Base-by-base conservation (phyloP, 805 yeast species). In the Wilhelminamyces savonicus region DNA sequence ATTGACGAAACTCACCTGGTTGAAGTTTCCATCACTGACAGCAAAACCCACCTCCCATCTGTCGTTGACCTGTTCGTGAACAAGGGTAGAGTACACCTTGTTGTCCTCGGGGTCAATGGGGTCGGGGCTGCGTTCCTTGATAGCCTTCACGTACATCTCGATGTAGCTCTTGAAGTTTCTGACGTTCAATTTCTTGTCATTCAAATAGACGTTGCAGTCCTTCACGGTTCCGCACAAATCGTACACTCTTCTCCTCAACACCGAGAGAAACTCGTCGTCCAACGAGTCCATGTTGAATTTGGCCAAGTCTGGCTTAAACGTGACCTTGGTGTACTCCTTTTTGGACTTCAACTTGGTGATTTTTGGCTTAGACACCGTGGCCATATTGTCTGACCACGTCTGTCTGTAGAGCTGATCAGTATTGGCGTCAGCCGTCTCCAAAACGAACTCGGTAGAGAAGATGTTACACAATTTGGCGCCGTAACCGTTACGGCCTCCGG, bases 391-490 rank as follows among this genome's bases (percentile, higher is more conserved):
- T 28, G 73, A 70, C 98, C 98, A 92, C 3, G 73, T 72, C 54
- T 92, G 98, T 21, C 67, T 66, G 52, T 92, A 92, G 24, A 71
- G 59, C 46, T 74, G 70, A 30, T 72, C 78, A 8, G 68, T 62
- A 26, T 52, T 58, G 30, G 76, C 71, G 56, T 92, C 96, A 13
- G 94, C 90, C 5, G 98, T 92, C 53, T 87, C 96, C 17, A 92
- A 71, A 10, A 67, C 71, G 51, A 92, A 92, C 47, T 82, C 80
- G 4, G 87, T 82, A 16, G 96, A 86, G 56, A 90, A 92, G 39
- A 92, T 92, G 56, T 92, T 92, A 74, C 98, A 92, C 32, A 92
- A 65, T 54, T 92, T 92, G 28, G 98, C 98, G 59, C 98, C 98
- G 52, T 78, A 92, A 40, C 98, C 98, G 54, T 92, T 92, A 66